phyloP scores from a whole-genome alignment of 192 early-diverging fungal species.

The Backusella circina region DNA sequence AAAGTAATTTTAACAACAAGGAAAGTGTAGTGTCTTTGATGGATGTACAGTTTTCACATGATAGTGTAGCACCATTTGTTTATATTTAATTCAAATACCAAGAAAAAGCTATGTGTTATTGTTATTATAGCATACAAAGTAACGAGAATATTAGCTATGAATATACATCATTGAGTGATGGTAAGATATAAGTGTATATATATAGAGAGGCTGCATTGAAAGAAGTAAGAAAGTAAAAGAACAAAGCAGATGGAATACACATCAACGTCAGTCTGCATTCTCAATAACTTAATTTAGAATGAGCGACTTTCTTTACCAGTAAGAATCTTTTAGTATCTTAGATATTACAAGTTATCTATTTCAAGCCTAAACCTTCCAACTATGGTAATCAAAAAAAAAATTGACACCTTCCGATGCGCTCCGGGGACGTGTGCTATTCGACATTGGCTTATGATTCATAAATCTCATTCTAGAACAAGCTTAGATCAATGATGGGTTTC shows the following conservation, averaged over 20 bases:
- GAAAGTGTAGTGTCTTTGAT: background rate
- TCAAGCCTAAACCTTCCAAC: background rate
- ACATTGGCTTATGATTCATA: background rate
- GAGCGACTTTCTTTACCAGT: background rate
- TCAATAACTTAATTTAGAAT: background rate
- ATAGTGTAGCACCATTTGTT: background rate
- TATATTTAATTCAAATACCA: background rate
- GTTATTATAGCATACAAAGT: background rate
- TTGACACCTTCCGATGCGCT: background rate
- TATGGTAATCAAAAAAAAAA: background rate
- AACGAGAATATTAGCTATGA: no score
- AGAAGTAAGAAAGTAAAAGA: background rate
- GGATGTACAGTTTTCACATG: conserved; percentile 1
- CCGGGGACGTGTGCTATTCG: background rate
- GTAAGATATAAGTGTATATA: no score
- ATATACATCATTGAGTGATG: no score
- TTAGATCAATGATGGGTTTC: no score
- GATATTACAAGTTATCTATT: background rate
- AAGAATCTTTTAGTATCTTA: no score
- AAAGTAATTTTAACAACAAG: background rate
- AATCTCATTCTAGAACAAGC: no score
- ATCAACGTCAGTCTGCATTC: background rate
- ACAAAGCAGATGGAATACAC: background rate
- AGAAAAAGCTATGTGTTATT: background rate
- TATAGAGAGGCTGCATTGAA: no score